These are phyloP conservation scores for Corymbia citriodora DNA, from an alignment of 441 rosid genomes.

Conservation along the genomic window DNA sequence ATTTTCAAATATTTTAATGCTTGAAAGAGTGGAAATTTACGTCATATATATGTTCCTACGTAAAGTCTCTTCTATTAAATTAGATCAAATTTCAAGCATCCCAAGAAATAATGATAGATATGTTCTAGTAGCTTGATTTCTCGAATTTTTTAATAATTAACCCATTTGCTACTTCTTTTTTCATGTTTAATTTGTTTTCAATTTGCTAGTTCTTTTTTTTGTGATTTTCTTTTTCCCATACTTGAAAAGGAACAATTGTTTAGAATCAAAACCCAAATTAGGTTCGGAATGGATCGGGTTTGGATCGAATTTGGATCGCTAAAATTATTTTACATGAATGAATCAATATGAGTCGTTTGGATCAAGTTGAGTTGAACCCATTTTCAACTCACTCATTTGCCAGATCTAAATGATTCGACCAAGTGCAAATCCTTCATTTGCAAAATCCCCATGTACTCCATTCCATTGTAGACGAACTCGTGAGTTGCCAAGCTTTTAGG, in stretches of 20 bases:
- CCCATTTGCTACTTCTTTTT: neutral
- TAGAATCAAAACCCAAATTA: neutral
- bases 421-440: neutral
- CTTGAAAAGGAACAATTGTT: neutral
- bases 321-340: neutral
- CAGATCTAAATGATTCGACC: neutral
- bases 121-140: neutral
- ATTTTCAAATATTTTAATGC: neutral
- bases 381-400: neutral
- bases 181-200: neutral
- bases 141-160: fast-evolving
- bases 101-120: neutral
- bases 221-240: neutral
- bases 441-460: neutral
- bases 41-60: neutral
- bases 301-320: neutral
- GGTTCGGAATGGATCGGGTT: neutral
- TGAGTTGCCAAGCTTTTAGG: neutral
- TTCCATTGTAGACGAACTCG: neutral
- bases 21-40: neutral
- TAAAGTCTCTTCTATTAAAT: neutral
- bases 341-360: neutral
- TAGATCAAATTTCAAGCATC: neutral
- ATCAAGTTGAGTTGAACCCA: neutral
- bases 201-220: neutral